Evolutionary conservation across 176 grass and related monocot genomes (phyloP).

Genomic region (Typha latifolia): DNA sequence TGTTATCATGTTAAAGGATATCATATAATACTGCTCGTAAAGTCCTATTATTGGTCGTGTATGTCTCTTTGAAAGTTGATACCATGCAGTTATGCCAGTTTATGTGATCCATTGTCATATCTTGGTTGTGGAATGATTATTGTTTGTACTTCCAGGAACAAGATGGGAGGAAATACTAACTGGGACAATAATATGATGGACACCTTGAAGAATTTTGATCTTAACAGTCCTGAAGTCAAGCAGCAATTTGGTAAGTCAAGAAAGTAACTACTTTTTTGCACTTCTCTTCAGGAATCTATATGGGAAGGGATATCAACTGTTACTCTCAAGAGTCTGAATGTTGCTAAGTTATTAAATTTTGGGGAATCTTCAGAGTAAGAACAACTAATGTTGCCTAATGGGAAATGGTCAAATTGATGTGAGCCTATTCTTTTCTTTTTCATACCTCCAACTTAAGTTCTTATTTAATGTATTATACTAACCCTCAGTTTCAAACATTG

Average conservation of each 20-base stretch:
- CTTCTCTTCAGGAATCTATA: background rate
- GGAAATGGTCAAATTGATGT: too few relatives aligned
- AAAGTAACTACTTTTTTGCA: conserved; percentile 2
- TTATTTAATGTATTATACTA: too few relatives aligned
- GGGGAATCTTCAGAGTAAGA: background rate
- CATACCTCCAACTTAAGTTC: too few relatives aligned
- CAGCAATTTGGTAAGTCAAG: conserved; percentile 87
- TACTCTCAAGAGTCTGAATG: too few relatives aligned
- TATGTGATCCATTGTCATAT: conserved; percentile 7
- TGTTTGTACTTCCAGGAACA: conserved; percentile 47
- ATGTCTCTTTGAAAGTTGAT: too few relatives aligned
- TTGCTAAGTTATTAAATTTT: background rate
- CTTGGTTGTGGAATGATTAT: conserved; percentile 7
- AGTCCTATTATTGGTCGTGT: too few relatives aligned
- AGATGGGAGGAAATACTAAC: conserved; percentile 84
- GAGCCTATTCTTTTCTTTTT: too few relatives aligned
- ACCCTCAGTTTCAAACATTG: too few relatives aligned
- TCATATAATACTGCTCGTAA: too few relatives aligned
- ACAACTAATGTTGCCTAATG: too few relatives aligned
- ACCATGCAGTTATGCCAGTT: too few relatives aligned
- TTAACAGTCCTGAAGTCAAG: conserved; percentile 85
- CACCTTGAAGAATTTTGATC: conserved; percentile 93
- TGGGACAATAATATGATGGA: conserved; percentile 82
- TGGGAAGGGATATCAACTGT: background rate
- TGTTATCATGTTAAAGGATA: too few relatives aligned